Percentiles rank a stretch among this genome's conserved stretches.
These are phyloP conservation scores for Syzygium grande DNA, from an alignment of 345 rosid genomes.

Conservation along the genomic window DNA sequence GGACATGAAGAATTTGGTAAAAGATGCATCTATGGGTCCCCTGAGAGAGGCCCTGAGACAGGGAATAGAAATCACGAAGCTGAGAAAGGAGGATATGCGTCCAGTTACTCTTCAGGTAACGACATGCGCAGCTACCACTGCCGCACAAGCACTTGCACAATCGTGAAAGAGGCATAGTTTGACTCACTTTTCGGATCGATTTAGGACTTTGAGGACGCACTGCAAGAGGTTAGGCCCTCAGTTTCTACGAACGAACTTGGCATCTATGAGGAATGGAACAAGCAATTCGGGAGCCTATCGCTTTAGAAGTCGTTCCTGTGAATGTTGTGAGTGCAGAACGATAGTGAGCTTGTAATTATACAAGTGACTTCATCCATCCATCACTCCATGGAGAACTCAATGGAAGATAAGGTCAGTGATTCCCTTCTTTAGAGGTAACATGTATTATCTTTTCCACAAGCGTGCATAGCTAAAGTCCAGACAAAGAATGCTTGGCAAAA, in stretches of 20 bases:
- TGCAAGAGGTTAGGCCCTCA: conserved; percentile 91
- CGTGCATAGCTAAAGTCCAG: neutral
- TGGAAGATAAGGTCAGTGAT: neutral
- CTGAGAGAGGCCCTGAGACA: conserved; percentile 84
- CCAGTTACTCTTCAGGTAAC: conserved; percentile 66
- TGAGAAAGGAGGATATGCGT: conserved; percentile 81
- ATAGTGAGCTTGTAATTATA: neutral
- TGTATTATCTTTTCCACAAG: neutral
- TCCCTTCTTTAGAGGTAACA: neutral
- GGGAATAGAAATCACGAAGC: conserved; percentile 75
- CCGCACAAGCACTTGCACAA: neutral
- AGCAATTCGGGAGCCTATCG: conserved; percentile 81
- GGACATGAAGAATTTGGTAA: conserved; percentile 94
- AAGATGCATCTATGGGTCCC: conserved; percentile 98
- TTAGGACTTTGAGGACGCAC: conserved; percentile 68
- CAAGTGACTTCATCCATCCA: neutral
- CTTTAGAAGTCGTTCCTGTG: conserved; percentile 17
- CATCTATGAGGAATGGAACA: conserved; percentile 77
- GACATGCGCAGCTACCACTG: neutral
- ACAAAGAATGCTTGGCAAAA: neutral
- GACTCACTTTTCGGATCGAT: neutral
- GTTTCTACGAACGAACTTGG: conserved; percentile 79
- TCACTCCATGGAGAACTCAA: neutral
- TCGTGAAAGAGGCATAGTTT: neutral
- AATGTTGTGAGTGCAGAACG: neutral